These are phyloP conservation scores for Colletotrichum neosansevieriae DNA, from an alignment of 2,329 filamentous ascomycete genomes.

Conservation along the genomic window DNA sequence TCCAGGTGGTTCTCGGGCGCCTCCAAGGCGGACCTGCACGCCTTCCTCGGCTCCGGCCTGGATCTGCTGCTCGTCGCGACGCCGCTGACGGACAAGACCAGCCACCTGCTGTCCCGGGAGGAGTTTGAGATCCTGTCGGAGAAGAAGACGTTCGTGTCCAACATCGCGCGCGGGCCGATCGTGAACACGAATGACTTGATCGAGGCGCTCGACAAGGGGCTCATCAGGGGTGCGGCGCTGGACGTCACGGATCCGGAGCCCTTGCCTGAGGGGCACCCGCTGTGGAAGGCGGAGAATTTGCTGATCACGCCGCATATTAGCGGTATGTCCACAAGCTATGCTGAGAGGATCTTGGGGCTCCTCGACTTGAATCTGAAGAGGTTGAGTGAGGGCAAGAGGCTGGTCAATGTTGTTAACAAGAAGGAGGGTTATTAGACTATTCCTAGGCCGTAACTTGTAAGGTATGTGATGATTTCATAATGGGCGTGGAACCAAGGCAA, in stretches of 20 bases:
- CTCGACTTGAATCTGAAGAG: slow-evolving; percentile 55
- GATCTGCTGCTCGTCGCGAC: slow-evolving; percentile 66
- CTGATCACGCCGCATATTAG: slow-evolving; percentile 70
- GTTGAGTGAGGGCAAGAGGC: slow-evolving; percentile 50
- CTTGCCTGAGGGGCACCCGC: slow-evolving; percentile 72
- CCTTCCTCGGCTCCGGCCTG: slow-evolving; percentile 63
- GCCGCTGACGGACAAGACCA: slow-evolving; percentile 63
- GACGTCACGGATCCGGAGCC: slow-evolving; percentile 87
- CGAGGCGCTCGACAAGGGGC: slow-evolving; percentile 68
- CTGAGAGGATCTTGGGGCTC: slow-evolving; percentile 56
- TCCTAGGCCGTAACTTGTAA: not conserved
- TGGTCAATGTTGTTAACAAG: slow-evolving; percentile 57
- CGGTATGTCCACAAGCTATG: slow-evolving; percentile 55
- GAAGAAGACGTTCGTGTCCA: slow-evolving; percentile 72
- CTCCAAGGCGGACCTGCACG: slow-evolving; percentile 57
- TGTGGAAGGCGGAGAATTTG: slow-evolving; percentile 78
- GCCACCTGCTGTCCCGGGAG: slow-evolving; percentile 61
- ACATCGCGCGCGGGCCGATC: slow-evolving; percentile 74
- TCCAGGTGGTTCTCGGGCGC: slow-evolving; percentile 64
- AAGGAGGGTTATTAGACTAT: slow-evolving; percentile 41
- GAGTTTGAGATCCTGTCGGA: slow-evolving; percentile 61
- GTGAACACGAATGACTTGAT: slow-evolving; percentile 69
- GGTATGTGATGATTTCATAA: not conserved
- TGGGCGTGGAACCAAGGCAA: not conserved
- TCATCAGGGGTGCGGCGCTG: slow-evolving; percentile 76